Conservation (phyloP, 139 green algal species). For the Picochlorum costavermella region DNA sequence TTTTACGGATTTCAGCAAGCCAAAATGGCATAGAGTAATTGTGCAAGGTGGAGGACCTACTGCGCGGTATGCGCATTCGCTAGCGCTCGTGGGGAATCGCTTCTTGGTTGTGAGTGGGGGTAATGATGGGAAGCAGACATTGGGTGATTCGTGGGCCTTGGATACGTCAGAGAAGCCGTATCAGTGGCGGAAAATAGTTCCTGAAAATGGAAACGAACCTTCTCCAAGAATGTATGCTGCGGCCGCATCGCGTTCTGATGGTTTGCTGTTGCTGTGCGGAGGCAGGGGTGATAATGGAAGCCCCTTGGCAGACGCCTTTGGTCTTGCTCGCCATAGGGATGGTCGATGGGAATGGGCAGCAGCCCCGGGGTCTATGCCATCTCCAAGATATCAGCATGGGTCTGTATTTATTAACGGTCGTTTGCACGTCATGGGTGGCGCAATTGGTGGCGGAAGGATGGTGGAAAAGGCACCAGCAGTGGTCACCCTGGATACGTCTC, state of each 20-base stretch:
- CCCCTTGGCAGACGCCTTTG: constrained; percentile 86
- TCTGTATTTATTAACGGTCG: constrained; percentile 89
- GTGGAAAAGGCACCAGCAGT: constrained; percentile 75
- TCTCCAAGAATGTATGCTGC: constrained; percentile 93
- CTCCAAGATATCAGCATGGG: constrained; percentile 89
- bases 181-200: constrained; percentile 87
- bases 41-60: constrained; percentile 87
- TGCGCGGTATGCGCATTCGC: constrained; percentile 90
- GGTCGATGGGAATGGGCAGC: constrained; percentile 97
- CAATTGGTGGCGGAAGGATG: constrained; percentile 89
- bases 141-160: constrained; percentile 88
- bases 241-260: constrained; percentile 80
- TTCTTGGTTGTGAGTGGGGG: constrained; percentile 95
- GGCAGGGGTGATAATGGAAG: constrained; percentile 71
- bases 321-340: constrained; percentile 92
- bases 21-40: constrained; percentile 94
- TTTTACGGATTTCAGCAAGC: constrained; percentile 81
- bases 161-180: constrained; percentile 99
- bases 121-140: constrained; percentile 89
- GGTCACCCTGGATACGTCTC: constrained; percentile 84
- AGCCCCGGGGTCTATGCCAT: constrained; percentile 87
- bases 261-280: constrained; percentile 91
- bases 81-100: constrained; percentile 91
- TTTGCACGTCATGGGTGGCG: constrained; percentile 91
- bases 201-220: constrained; percentile 70